A percentile compares a stretch with the other conserved stretches of the same genome.
phyloP scores from a whole-genome alignment of 2,329 filamentous ascomycete genomes.

The Grosmannia clavigera region DNA sequence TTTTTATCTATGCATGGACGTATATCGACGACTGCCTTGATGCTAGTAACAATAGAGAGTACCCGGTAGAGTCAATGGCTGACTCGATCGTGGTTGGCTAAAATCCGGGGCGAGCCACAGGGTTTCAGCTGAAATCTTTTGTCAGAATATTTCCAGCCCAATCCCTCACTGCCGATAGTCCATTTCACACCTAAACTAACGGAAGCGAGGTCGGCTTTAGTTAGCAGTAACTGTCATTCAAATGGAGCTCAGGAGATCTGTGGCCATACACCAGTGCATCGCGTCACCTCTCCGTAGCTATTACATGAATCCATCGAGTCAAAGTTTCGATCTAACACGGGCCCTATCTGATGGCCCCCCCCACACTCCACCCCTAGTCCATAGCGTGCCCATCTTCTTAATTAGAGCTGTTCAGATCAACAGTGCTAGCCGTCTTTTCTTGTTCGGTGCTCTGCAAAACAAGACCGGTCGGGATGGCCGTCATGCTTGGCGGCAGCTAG shows the following conservation, averaged over 20 bases:
- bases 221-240: no score
- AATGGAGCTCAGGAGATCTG: no score
- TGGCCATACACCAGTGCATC: not conserved
- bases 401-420: not conserved
- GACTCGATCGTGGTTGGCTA: no score
- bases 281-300: not conserved
- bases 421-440: not conserved
- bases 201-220: no score
- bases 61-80: not conserved
- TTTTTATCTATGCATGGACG: not conserved
- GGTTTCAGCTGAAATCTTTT: no score
- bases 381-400: not conserved
- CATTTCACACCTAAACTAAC: no score
- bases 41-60: not conserved
- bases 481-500: not conserved
- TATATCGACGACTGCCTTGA: no score
- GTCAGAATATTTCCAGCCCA: no score
- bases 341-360: not conserved
- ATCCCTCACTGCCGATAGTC: no score
- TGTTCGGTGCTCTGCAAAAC: not conserved
- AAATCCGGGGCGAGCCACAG: no score
- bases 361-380: not conserved
- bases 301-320: constrained; percentile 8
- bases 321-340: not conserved
- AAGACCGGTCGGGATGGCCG: not conserved